Evolutionary conservation across 495 filamentous ascomycete genomes (phyloP).

Genomic region (Margaritispora aquatica): DNA sequence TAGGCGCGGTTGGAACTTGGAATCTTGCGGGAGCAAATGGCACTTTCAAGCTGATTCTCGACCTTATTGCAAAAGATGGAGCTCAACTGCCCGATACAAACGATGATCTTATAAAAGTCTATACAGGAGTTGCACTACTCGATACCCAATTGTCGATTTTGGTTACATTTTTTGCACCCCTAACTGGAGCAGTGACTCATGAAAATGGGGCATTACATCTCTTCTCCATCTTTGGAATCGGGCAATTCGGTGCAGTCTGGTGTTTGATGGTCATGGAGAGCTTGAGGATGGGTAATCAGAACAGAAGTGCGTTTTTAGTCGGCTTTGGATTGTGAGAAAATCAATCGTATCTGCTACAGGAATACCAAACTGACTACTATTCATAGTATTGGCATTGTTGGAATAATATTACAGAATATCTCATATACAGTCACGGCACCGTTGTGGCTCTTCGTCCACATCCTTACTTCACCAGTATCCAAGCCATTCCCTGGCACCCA

Average conservation of each 20-base stretch:
- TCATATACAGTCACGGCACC: conserved; percentile 50
- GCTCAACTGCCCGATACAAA: conserved; percentile 33
- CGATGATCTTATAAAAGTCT: conserved; percentile 33
- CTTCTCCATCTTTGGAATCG: conserved; percentile 43
- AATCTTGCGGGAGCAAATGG: conserved; percentile 38
- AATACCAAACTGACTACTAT: not conserved
- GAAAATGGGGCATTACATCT: conserved; percentile 36
- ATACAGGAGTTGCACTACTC: conserved; percentile 43
- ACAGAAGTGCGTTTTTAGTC: conserved; percentile 27
- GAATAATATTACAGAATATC: conserved; percentile 46
- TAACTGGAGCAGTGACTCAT: conserved; percentile 36
- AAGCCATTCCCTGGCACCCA: conserved; percentile 33
- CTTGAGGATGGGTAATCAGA: conserved; percentile 47
- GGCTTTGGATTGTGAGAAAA: conserved; percentile 41
- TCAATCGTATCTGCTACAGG: not conserved
- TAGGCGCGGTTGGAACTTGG: conserved; percentile 37
- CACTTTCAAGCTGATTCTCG: conserved; percentile 18
- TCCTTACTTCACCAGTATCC: conserved; percentile 46
- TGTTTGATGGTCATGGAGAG: conserved; percentile 49
- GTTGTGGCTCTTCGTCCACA: conserved; percentile 43
- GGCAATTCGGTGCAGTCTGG: conserved; percentile 51
- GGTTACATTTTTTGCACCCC: conserved; percentile 48
- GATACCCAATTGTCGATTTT: conserved; percentile 42
- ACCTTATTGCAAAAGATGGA: conserved; percentile 25
- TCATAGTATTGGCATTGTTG: conserved; percentile 41